Evolutionary conservation across 2,329 filamentous ascomycete genomes (phyloP).

Genomic region (Colletotrichum endophyticum): DNA sequence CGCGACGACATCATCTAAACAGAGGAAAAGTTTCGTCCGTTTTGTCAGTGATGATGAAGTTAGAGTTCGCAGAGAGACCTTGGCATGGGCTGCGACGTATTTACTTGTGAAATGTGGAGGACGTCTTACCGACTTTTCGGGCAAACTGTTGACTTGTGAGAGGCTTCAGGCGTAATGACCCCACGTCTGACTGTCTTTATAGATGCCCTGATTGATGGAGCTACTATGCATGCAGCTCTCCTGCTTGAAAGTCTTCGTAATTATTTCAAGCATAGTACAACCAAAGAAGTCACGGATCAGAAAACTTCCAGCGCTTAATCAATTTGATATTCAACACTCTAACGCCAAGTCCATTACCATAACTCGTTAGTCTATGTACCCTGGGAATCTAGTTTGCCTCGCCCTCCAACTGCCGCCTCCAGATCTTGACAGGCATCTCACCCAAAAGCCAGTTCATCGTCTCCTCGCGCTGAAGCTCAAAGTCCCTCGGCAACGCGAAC

Average conservation of each 20-base stretch:
- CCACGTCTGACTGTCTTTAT: no score
- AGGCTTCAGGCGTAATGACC: no score
- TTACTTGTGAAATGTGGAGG: fast-evolving
- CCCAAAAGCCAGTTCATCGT: slow-evolving; percentile 17
- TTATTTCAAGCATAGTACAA: background rate
- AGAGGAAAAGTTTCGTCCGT: background rate
- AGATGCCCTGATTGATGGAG: background rate
- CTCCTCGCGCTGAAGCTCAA: slow-evolving; percentile 4
- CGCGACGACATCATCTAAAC: background rate
- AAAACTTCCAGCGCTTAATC: background rate
- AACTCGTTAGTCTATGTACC: background rate
- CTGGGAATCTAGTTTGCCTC: background rate
- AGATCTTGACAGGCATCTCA: slow-evolving; percentile 11
- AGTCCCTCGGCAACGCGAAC: slow-evolving; percentile 32
- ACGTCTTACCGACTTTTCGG: background rate
- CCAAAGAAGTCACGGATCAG: background rate
- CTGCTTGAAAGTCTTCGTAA: background rate
- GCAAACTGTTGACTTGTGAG: background rate
- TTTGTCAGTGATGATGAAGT: fast-evolving
- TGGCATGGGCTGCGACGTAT: background rate
- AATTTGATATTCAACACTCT: background rate
- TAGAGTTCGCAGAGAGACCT: background rate
- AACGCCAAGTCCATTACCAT: background rate
- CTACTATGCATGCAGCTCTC: background rate
- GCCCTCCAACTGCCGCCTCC: background rate